phyloP scores from a whole-genome alignment of 495 filamentous ascomycete species.

The Lepraria neglecta region DNA sequence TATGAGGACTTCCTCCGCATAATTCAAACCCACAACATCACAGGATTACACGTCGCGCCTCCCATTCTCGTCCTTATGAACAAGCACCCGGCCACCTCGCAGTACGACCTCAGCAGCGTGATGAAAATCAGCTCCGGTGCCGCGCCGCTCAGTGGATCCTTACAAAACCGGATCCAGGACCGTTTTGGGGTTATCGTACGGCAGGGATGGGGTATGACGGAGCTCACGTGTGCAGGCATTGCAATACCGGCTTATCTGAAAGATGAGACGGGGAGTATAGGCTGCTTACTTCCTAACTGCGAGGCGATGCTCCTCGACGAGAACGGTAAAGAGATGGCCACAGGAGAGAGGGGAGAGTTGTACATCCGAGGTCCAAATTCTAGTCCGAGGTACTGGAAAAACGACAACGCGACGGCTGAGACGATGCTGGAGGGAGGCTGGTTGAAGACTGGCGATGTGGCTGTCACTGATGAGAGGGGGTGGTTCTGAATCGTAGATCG shows the following conservation, averaged over 20 bases:
- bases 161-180: constrained; percentile 67
- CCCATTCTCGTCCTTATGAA: constrained; percentile 74
- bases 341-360: constrained; percentile 35
- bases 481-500: constrained; percentile 44
- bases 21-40: constrained; percentile 67
- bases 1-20: constrained; percentile 67
- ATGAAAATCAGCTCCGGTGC: constrained; percentile 83
- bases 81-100: constrained; percentile 68
- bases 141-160: constrained; percentile 74
- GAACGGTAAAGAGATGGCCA: constrained; percentile 20
- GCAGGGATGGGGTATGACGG: constrained; percentile 85
- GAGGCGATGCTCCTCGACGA: constrained; percentile 32
- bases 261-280: constrained; percentile 22
- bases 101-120: constrained; percentile 76
- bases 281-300: constrained; percentile 35
- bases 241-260: not conserved
- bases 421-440: constrained; percentile 38
- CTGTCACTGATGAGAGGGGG: constrained; percentile 28
- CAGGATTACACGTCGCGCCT: constrained; percentile 75
- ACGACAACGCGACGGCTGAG: constrained; percentile 38
- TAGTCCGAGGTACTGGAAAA: constrained; percentile 38
- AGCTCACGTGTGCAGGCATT: constrained; percentile 44
- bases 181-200: constrained; percentile 65
- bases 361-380: constrained; percentile 37
- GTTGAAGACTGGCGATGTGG: constrained; percentile 43